Conservation (phyloP, 257 asterid species). For the Lavandula angustifolia region DNA sequence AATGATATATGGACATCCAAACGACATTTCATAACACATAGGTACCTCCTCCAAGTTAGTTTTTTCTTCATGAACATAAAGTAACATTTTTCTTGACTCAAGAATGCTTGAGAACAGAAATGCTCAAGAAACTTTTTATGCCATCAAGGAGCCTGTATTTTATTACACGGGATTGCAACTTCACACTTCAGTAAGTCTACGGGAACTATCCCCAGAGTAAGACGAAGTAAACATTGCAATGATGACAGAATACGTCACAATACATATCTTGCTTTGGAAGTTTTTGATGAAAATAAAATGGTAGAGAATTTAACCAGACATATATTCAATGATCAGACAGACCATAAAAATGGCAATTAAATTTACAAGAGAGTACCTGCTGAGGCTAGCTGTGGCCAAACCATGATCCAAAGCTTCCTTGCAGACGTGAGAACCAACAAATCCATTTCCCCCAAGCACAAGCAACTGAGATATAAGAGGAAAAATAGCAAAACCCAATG, state of each 20-base stretch:
- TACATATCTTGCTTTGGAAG: neutral
- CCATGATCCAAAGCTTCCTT: constrained; percentile 84
- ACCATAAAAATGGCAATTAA: constrained; percentile 1
- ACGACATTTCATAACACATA: constrained; percentile 1
- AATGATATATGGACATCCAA: constrained; percentile 7
- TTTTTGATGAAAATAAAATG: constrained; percentile 6
- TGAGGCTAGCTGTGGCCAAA: constrained; percentile 80
- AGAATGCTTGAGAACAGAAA: constrained; percentile 4
- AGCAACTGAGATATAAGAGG: constrained; percentile 61
- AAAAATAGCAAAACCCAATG: constrained; percentile 1
- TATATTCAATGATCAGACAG: constrained; percentile 20
- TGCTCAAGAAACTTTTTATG: constrained; percentile 2
- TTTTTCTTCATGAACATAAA: neutral
- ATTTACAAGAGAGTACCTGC: constrained; percentile 56
- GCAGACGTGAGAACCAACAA: constrained; percentile 94
- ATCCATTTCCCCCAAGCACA: constrained; percentile 97
- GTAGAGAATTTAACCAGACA: neutral
- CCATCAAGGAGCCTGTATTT: constrained; percentile 1
- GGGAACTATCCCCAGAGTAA: neutral
- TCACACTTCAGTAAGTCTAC: constrained; percentile 14
- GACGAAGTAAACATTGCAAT: neutral
- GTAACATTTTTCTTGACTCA: constrained; percentile 10
- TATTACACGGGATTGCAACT: neutral
- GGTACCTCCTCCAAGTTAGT: constrained; percentile 14
- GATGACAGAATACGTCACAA: neutral